A percentile compares a stretch with the other conserved stretches of the same genome.
Conservation (phyloP, 2,329 filamentous ascomycete genomes). For the Pseudogymnoascus sp. region DNA sequence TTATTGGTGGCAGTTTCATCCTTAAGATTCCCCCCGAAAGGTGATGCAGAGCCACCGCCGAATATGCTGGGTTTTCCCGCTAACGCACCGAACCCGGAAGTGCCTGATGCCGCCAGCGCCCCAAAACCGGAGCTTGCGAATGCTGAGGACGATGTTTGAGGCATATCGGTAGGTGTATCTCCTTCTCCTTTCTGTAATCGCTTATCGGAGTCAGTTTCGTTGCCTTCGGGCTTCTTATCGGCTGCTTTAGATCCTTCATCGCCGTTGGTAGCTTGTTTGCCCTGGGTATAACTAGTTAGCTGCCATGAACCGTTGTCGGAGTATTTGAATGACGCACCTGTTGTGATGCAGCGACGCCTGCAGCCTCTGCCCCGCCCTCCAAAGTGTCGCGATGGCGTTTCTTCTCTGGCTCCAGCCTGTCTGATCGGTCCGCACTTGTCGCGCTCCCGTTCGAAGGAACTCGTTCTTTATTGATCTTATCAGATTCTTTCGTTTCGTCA, state of each 20-base stretch:
- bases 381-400: constrained; percentile 50
- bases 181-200: constrained; percentile 15
- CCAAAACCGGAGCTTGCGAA: constrained; percentile 64
- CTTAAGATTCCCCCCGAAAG: not conserved
- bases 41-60: constrained; percentile 31
- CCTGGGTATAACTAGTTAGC: not conserved
- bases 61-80: constrained; percentile 43
- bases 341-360: not conserved
- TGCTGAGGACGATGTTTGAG: constrained; percentile 47
- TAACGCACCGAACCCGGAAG: constrained; percentile 56
- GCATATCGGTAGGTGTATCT: constrained; percentile 22
- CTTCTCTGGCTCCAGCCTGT: constrained; percentile 54
- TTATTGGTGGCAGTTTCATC: not conserved
- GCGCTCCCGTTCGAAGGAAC: constrained; percentile 36
- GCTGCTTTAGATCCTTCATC: not conserved
- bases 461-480: constrained; percentile 30
- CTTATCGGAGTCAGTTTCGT: not conserved
- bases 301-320: not conserved
- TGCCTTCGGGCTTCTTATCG: not conserved
- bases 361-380: constrained; percentile 29
- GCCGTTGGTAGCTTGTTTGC: not conserved
- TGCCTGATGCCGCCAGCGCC: constrained; percentile 51
- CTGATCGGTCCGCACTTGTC: constrained; percentile 23
- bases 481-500: constrained; percentile 37
- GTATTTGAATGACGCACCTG: not conserved